These are phyloP conservation scores for Coprinopsis marcescibilis DNA, from an alignment of 768 basidiomycete genomes.

Conservation along the genomic window DNA sequence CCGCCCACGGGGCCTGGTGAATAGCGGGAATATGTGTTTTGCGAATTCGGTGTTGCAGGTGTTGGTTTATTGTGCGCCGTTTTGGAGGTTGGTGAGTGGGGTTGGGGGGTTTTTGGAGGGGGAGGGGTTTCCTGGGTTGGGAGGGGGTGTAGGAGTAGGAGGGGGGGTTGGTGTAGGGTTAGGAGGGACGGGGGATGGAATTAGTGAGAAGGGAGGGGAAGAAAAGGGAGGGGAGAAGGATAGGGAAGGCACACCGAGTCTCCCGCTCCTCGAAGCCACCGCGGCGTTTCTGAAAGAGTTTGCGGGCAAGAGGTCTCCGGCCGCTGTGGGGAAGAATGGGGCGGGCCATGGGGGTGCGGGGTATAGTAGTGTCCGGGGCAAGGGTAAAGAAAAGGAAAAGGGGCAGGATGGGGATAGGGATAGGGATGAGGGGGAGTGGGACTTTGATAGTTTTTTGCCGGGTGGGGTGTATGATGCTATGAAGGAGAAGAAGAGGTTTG, in stretches of 20 bases:
- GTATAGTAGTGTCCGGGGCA: slow-evolving; percentile 5
- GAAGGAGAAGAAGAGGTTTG: slow-evolving; percentile 90
- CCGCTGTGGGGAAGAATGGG: slow-evolving; percentile 18
- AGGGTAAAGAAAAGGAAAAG: slow-evolving; percentile 23
- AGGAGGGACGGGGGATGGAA: slow-evolving; percentile 40
- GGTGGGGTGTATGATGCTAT: slow-evolving; percentile 86
- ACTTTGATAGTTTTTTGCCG: slow-evolving; percentile 73
- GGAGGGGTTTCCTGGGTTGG: slow-evolving; percentile 18
- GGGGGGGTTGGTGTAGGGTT: slow-evolving; percentile 70
- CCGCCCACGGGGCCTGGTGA: slow-evolving; percentile 78
- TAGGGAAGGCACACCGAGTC: slow-evolving; percentile 10
- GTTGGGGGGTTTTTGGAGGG: slow-evolving; percentile 49
- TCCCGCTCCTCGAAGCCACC: slow-evolving; percentile 64
- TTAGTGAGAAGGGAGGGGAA: slow-evolving; percentile 18
- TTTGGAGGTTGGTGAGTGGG: slow-evolving; percentile 71
- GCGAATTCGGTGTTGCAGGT: slow-evolving; percentile 92
- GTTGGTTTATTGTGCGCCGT: slow-evolving; percentile 84
- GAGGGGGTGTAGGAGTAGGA: no score
- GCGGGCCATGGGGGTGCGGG: slow-evolving; percentile 17
- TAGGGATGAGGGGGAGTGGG: slow-evolving; percentile 36
- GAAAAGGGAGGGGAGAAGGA: slow-evolving; percentile 20
- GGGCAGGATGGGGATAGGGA: slow-evolving; percentile 29
- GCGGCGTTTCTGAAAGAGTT: slow-evolving; percentile 80
- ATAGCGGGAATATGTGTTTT: slow-evolving; percentile 97
- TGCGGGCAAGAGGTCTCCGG: slow-evolving; percentile 23